Base-by-base conservation (phyloP, 2,329 filamentous ascomycete genomes). In the Trichophyton verrucosum region DNA sequence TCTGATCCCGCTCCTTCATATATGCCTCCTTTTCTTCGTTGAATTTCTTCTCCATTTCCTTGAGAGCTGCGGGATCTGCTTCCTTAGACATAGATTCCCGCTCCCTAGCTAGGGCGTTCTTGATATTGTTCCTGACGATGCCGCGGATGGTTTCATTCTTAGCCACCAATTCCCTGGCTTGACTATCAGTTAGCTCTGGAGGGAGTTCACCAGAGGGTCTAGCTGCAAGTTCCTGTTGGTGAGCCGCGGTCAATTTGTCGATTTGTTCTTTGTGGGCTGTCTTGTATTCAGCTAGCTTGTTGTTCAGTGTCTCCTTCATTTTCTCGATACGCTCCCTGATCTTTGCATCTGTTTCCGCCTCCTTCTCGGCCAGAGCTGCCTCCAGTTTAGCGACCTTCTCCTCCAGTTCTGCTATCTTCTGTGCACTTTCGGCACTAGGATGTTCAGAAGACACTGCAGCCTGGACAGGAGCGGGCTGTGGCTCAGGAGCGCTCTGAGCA, bases 281-380 rank as follows among this genome's bases (percentile, higher is more conserved):
- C 63, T 75, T 78, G 9, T 78, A 74, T 57, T 85, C 82, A 7
- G 71, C 74, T 15, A 95, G 78, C 69, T 87, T 89, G 69, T 83
- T 85, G 67, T 87, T 87, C 62, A 88, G 78, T 9, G 81, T 84
- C 33, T 83, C 81, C 68, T 91, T 87, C 15, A 87, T 76, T 63
- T 85, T 82, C 60, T 81, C 80, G 1, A 77, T 71, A 9, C 74
- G 71, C 61, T 78, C 74, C 57, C 81, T 76, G 61, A 78, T 68
- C 59, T 78, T 74, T 27, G 76, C 72, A 59, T 83, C 79, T 36
- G 79, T 71, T 58, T 81, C 76, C 7, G 74, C 68, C 61, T 81
- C 74, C 65, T 83, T 80, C 56, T 80, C 77, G 33, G 76, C 74
- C 58, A 81, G 69, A 33, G 77, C 78, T 62, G 81, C 78, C 65